phyloP scores from a whole-genome alignment of 2,329 filamentous ascomycete genomes.

The Verticillium dahliae region DNA sequence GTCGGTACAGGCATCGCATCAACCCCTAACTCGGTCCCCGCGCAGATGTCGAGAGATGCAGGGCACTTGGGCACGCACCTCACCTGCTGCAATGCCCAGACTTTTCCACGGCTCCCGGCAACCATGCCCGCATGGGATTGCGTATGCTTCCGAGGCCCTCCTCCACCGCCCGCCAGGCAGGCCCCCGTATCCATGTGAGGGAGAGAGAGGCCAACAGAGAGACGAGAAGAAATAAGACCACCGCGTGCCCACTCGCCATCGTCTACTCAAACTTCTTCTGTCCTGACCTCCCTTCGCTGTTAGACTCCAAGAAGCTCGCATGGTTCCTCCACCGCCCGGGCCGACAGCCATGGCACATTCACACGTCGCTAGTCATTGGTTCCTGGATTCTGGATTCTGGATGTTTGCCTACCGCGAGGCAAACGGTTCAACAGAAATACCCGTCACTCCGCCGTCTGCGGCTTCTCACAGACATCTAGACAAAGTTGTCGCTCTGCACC shows the following conservation, averaged over 20 bases:
- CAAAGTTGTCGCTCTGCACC: background rate
- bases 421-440: background rate
- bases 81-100: background rate
- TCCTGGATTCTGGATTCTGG: too few species aligned
- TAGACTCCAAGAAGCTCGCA: background rate
- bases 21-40: background rate
- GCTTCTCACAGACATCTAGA: background rate
- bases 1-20: background rate
- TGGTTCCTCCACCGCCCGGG: too few species aligned
- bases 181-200: background rate
- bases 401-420: background rate
- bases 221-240: background rate
- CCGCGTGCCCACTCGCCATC: background rate
- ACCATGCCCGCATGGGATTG: background rate
- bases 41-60: background rate
- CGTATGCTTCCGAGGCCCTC: background rate
- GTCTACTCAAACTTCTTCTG: background rate
- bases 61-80: too few species aligned
- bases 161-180: background rate
- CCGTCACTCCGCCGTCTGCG: background rate
- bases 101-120: background rate
- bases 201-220: background rate
- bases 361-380: too few species aligned
- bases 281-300: background rate
- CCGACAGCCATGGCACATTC: too few species aligned